Evolutionary conservation across 1,284 basidiomycete species (phyloP), one percentile per base, ranked within the genome.

Genomic region (Moniliophthora roreri): DNA sequence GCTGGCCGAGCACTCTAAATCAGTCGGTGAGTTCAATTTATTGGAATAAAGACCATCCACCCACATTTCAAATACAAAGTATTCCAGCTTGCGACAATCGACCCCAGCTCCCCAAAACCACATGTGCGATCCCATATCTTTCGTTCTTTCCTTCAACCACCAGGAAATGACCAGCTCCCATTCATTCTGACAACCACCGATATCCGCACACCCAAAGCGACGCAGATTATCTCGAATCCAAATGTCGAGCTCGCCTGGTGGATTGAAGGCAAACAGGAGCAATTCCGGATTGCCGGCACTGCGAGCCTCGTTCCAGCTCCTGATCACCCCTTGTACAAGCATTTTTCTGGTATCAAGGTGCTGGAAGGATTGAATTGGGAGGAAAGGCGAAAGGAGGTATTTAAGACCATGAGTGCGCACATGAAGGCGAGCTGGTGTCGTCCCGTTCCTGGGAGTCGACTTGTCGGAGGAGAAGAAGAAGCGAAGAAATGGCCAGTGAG

Each of bases 371-470:
- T 79, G 52, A 79, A 87, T 60, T 89, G 86, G 87, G 85, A 88
- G 62, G 67, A 63, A 35, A 77, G 81, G 66, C 74, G 87, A 10
- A 55, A 67, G 20, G 75, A 75, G 48, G 62, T 75, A 18, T 90
- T 87, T 64, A 74, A 78, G 56, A 62, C 35, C 20, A 75, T 89
- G 76, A 77, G 76, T 51, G 72, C 69, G 3, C 67, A 72, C 48
- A 80, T 88, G 83, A 81, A 78, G 59, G 87, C 87, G 21, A 75
- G 71, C 47, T 90, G 85, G 84, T 80, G 77, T 54, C 68, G 79
- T 1, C 87, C 87, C 0, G 61, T 71, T 0, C 84, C 87, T 0
- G 88, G 87, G 1, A 67, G 58, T 7, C 66, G 62, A 4, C 62
- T 89, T 38, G 40, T 62, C n/a, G 69, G 71, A 24, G 79, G 75